Conservation (phyloP, 2,329 filamentous ascomycete species). For the Endothia cerciana region DNA sequence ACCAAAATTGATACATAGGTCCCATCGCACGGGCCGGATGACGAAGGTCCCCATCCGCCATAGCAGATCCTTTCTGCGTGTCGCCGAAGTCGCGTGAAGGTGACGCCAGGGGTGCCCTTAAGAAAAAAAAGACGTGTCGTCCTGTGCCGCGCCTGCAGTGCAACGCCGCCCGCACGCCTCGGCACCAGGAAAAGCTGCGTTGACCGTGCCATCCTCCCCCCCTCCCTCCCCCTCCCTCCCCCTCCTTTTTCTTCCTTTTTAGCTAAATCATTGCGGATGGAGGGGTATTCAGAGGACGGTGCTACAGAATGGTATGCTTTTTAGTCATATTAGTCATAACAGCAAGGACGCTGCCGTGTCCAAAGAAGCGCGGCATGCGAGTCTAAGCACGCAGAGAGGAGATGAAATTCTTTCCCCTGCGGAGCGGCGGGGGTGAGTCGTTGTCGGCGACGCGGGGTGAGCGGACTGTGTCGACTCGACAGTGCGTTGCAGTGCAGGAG, state of each 20-base stretch:
- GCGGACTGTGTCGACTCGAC: constrained; percentile 25
- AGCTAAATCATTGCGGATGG: constrained; percentile 8
- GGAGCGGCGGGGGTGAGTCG: constrained; percentile 15
- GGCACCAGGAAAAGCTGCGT: constrained; percentile 19
- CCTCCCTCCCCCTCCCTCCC: background rate
- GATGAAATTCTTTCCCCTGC: constrained; percentile 18
- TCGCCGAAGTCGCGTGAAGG: background rate
- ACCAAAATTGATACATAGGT: background rate
- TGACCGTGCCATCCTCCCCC: constrained; percentile 3
- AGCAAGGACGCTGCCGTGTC: background rate
- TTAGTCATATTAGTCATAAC: constrained; percentile 17
- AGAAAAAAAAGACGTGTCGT: constrained; percentile 2
- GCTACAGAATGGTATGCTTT: background rate
- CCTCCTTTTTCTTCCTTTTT: background rate
- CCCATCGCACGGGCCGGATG: background rate
- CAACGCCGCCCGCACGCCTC: constrained; percentile 22
- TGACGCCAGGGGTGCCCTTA: background rate
- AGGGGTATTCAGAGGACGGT: background rate
- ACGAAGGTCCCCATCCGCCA: background rate
- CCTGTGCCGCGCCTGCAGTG: constrained; percentile 20
- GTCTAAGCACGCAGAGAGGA: constrained; percentile 7
- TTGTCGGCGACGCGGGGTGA: constrained; percentile 11
- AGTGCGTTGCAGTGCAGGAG: constrained; percentile 11
- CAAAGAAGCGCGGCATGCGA: constrained; percentile 19
- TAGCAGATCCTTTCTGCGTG: constrained; percentile 1